Base-by-base conservation (phyloP, 1,284 basidiomycete species). In the Agaricales sp. region DNA sequence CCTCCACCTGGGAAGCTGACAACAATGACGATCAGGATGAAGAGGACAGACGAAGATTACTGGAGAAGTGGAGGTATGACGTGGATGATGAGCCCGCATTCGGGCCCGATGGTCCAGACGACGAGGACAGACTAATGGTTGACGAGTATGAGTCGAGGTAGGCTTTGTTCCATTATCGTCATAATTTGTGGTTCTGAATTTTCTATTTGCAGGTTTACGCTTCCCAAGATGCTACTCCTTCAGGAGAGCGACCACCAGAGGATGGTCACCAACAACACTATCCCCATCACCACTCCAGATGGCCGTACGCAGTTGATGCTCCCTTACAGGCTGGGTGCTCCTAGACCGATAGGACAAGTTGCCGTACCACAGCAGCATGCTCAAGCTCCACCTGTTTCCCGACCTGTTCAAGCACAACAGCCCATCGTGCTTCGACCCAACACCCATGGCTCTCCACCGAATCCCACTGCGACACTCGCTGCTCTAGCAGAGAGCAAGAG, bases 21-120 rank as follows among this genome's bases (percentile, higher is more conserved):
- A 58, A 64, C 14, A 14, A 30, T 30, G 26, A n/a, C n/a, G 64
- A 65, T 19, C 59, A 66, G n/a, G 39, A 67, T n/a, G 66, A 63
- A 18, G 70, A 70, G 35, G 71, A 71, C 20, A 62, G 59, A 48
- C 75, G 75, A 54, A 58, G 60, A 18, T 55, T 62, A 14, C 62
- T 85, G 11, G 65, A 67, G 26, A 83, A 86, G 51, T 73, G 77
- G 85, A 68, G 72, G 55, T 88, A 78, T 58, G 85, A 91, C 55
- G 59, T 64, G 13, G 84, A 86, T 51, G 82, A 87, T 52, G 63
- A 58, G 30, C 78, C 79, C 1, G 63, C 74, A 0, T 63, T 73
- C 53, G 79, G 75, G 16, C 73, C 77, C 2, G 75, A 74, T 43
- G 82, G 82, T n/a, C 55, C 69, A 20, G 85, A 82, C 46, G 87